A percentile compares a stretch with the other conserved stretches of the same genome.
Conservation (phyloP, 23 red algal species). For the Chondrus crispus region DNA sequence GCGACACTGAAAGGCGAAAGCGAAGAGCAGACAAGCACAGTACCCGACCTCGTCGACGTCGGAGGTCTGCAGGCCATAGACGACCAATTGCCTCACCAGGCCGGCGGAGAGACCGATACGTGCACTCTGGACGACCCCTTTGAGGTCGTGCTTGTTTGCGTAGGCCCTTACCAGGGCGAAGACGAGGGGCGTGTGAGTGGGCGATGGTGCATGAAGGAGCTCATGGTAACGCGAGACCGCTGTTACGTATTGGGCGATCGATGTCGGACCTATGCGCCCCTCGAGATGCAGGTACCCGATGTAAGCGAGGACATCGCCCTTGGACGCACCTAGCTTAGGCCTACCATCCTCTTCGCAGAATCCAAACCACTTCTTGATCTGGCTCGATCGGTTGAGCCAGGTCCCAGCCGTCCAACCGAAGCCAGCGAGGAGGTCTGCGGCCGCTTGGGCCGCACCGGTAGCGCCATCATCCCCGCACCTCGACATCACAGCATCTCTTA, state of each 20-base stretch:
- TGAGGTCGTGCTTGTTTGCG: background rate
- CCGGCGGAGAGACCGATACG: background rate
- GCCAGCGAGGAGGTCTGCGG: background rate
- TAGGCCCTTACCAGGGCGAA: background rate
- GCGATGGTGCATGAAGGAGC: background rate
- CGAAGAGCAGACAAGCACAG: background rate
- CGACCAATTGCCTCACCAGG: background rate
- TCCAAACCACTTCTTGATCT: background rate
- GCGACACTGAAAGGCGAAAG: background rate
- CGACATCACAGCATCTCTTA: background rate
- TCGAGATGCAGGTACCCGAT: background rate
- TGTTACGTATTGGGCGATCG: background rate
- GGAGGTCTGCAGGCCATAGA: background rate
- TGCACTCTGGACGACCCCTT: background rate
- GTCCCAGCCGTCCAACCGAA: background rate
- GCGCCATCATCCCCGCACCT: background rate
- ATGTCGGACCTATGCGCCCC: background rate
- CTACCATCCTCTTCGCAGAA: background rate
- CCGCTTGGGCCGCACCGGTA: background rate
- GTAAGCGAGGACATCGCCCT: background rate
- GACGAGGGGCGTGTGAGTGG: background rate
- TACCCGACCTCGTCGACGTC: background rate
- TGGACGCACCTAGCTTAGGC: background rate
- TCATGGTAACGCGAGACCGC: conserved; percentile 22
- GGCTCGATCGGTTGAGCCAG: background rate